Evolutionary conservation across 306 rosid genomes (phyloP).

Genomic region (Styphnolobium japonicum): DNA sequence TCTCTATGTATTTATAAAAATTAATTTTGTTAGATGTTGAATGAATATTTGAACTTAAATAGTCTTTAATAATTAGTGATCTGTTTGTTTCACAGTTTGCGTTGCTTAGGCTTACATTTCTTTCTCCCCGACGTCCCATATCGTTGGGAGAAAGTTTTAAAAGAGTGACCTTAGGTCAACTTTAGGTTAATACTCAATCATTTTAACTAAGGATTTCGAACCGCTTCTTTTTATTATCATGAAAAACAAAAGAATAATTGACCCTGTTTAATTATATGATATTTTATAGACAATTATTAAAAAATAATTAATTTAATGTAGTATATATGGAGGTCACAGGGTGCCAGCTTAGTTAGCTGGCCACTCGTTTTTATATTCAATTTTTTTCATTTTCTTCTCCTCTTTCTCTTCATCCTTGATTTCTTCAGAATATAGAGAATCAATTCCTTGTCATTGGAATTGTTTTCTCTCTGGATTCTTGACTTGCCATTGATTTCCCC

Average conservation of each 20-base stretch:
- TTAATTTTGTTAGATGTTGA: too few relatives aligned
- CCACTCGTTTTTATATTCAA: slow-evolving; percentile 63
- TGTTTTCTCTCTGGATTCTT: slow-evolving; percentile 28
- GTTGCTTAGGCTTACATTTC: too few relatives aligned
- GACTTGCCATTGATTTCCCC: slow-evolving; percentile 30
- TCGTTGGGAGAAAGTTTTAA: too few relatives aligned
- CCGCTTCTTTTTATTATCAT: slow-evolving; percentile 3
- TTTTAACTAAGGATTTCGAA: too few relatives aligned
- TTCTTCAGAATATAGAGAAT: slow-evolving; percentile 41
- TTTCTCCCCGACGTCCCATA: too few relatives aligned
- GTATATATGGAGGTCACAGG: slow-evolving; percentile 53
- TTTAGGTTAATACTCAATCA: too few relatives aligned
- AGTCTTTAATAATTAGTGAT: too few relatives aligned
- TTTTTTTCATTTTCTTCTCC: slow-evolving; percentile 10
- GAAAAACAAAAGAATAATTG: slow-evolving; percentile 34
- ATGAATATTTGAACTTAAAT: too few relatives aligned
- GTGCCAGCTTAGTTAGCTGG: slow-evolving; percentile 65
- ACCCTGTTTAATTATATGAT: slow-evolving; percentile 11
- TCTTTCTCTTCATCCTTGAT: slow-evolving; percentile 34
- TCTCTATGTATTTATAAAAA: too few relatives aligned
- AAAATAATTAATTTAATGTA: slow-evolving; percentile 21
- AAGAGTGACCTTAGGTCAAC: too few relatives aligned
- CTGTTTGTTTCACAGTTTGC: too few relatives aligned
- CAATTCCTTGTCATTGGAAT: slow-evolving; percentile 30
- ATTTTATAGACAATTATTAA: slow-evolving; percentile 38